Percentiles rank a stretch among this genome's conserved stretches.
phyloP scores from a whole-genome alignment of 164 flowering plant genomes.

The Magnolia sinica region DNA sequence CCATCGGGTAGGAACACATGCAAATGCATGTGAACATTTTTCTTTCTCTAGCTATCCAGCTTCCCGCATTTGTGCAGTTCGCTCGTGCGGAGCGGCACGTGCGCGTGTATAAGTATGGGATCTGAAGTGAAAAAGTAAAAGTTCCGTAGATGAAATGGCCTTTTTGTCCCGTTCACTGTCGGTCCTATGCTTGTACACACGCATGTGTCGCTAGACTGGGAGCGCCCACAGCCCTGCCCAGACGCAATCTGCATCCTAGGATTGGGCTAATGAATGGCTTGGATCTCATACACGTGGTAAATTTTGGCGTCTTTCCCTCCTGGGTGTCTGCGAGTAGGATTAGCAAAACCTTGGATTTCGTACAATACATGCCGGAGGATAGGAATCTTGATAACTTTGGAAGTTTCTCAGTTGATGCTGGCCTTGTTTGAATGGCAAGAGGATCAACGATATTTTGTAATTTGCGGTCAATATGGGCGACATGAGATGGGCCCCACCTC shows the following conservation, averaged over 20 bases:
- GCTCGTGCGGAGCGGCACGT: too few species aligned
- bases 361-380: background rate
- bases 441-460: background rate
- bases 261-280: background rate
- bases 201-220: too few species aligned
- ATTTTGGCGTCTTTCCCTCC: background rate
- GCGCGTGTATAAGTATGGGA: too few species aligned
- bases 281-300: background rate
- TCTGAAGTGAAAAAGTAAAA: too few species aligned
- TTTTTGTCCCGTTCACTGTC: too few species aligned
- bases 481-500: background rate
- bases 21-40: too few species aligned
- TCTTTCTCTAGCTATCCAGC: too few species aligned
- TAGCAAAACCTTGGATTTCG: background rate
- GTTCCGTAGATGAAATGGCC: too few species aligned
- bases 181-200: too few species aligned
- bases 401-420: background rate
- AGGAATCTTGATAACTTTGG: background rate
- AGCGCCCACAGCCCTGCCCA: background rate
- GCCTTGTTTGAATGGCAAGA: background rate
- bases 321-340: background rate
- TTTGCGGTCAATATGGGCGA: conserved; percentile 13
- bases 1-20: too few species aligned
- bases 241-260: background rate
- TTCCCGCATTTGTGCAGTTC: too few species aligned